Conservation (phyloP, 1,139 yeast genomes). For the Blastobotrys apis region DNA sequence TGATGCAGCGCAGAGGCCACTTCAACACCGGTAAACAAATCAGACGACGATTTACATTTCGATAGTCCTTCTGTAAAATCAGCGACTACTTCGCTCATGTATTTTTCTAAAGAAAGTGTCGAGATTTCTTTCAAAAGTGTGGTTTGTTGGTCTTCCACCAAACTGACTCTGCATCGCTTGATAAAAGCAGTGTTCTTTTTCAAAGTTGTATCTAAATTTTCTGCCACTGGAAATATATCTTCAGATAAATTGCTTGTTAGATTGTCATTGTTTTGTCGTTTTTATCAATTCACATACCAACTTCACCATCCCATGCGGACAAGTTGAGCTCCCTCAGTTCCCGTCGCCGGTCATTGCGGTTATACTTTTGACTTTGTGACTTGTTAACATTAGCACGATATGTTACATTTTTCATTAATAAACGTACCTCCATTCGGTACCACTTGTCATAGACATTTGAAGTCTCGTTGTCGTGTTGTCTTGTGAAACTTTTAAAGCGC, state of each 20-base stretch:
- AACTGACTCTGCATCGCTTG: constrained; percentile 58
- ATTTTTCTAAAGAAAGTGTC: constrained; percentile 66
- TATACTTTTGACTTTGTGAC: not conserved
- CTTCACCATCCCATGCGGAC: constrained; percentile 53
- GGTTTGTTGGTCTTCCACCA: constrained; percentile 48
- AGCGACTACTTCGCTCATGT: constrained; percentile 63
- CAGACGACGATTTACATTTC: constrained; percentile 53
- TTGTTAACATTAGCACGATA: no score
- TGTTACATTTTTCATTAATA: no score
- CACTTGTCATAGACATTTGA: no score
- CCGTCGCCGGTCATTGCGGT: constrained; percentile 30
- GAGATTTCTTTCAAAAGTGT: constrained; percentile 57
- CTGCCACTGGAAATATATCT: constrained; percentile 30
- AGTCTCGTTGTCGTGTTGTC: no score
- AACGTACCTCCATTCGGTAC: no score
- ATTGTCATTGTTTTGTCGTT: not conserved
- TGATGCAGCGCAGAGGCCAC: constrained; percentile 74
- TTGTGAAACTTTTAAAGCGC: no score
- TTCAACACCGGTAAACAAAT: constrained; percentile 60
- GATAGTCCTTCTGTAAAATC: constrained; percentile 62
- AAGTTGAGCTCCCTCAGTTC: constrained; percentile 44
- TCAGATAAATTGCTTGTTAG: not conserved
- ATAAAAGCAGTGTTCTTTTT: constrained; percentile 83
- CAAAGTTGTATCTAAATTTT: constrained; percentile 64
- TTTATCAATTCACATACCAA: constrained; percentile 20